phyloP scores from a whole-genome alignment of 2,329 filamentous ascomycete species.

The Juglanconis sp. region DNA sequence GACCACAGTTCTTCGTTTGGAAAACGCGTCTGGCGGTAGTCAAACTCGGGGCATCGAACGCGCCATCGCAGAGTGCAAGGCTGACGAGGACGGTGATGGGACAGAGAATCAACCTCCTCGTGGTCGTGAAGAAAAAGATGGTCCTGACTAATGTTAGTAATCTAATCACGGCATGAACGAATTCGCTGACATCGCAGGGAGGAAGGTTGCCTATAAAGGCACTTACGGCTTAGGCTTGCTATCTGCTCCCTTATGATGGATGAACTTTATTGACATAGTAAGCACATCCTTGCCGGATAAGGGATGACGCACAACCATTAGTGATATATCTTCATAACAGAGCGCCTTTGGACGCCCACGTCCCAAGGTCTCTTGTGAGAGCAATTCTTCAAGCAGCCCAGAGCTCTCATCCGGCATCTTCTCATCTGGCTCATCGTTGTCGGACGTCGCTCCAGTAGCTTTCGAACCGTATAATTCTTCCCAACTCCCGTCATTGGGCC shows the following conservation, averaged over 20 bases:
- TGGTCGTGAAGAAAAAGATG: slow-evolving; percentile 27
- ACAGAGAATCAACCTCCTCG: slow-evolving; percentile 27
- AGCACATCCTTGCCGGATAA: slow-evolving; percentile 20
- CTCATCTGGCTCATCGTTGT: slow-evolving; percentile 12
- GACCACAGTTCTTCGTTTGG: slow-evolving; percentile 16
- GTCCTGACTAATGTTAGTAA: slow-evolving; percentile 21
- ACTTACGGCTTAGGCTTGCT: slow-evolving; percentile 28
- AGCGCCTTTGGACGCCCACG: slow-evolving; percentile 26
- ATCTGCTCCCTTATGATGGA: slow-evolving; percentile 28
- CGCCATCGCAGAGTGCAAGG: slow-evolving; percentile 24
- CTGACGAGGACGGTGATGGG: slow-evolving; percentile 26
- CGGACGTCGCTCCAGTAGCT: slow-evolving; percentile 11
- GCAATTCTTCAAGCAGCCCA: slow-evolving; percentile 22
- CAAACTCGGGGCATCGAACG: slow-evolving; percentile 24
- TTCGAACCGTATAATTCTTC: slow-evolving; percentile 27
- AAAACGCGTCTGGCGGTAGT: slow-evolving; percentile 21
- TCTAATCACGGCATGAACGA: no score
- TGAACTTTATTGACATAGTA: slow-evolving; percentile 29
- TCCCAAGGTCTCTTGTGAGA: slow-evolving; percentile 21
- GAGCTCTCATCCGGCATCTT: slow-evolving; percentile 22
- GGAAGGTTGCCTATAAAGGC: neutral
- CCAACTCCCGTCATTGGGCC: slow-evolving; percentile 24
- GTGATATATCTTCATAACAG: slow-evolving; percentile 29
- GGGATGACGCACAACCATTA: slow-evolving; percentile 28
- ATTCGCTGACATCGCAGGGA: no score